Conservation (phyloP, 2,329 filamentous ascomycete species). For the Pseudogymnoascus sp. region DNA sequence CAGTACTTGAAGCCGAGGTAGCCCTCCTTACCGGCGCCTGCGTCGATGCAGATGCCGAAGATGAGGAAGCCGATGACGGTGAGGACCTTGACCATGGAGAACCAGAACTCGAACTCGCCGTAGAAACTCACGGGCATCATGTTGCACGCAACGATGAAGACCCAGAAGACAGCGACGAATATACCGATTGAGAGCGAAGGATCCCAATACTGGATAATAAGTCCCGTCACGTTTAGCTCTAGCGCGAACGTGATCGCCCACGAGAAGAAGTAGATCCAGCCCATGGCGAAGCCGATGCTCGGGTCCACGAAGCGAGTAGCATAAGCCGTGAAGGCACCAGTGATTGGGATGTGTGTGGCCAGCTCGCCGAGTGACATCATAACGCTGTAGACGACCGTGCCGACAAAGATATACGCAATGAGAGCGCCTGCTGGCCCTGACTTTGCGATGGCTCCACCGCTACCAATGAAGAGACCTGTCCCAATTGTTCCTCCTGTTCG, state of each 20-base stretch:
- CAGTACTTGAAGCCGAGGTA: slow-evolving; percentile 69
- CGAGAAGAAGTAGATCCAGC: slow-evolving; percentile 77
- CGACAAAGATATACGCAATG: slow-evolving; percentile 62
- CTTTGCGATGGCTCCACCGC: slow-evolving; percentile 51
- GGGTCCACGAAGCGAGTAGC: slow-evolving; percentile 67
- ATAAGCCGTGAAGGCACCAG: slow-evolving; percentile 69
- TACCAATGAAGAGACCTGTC: slow-evolving; percentile 64
- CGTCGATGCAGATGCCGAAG: slow-evolving; percentile 66
- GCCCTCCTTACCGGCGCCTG: slow-evolving; percentile 59
- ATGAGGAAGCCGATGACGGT: slow-evolving; percentile 69
- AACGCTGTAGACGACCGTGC: slow-evolving; percentile 64
- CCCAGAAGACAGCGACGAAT: slow-evolving; percentile 67
- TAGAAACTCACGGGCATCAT: slow-evolving; percentile 64
- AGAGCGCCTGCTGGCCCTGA: slow-evolving; percentile 59
- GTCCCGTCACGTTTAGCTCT: slow-evolving; percentile 61
- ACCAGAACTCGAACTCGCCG: slow-evolving; percentile 72
- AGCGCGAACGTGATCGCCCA: slow-evolving; percentile 67
- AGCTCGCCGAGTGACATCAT: slow-evolving; percentile 66
- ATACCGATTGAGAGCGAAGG: slow-evolving; percentile 54
- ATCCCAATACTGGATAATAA: slow-evolving; percentile 72
- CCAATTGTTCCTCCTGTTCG: slow-evolving; percentile 53
- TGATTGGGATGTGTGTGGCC: slow-evolving; percentile 67
- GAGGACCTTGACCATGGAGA: slow-evolving; percentile 67
- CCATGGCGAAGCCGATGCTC: slow-evolving; percentile 66
- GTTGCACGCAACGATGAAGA: slow-evolving; percentile 59